phyloP scores from a whole-genome alignment of 2,329 filamentous ascomycete species.

The Alternaria incomplexa region DNA sequence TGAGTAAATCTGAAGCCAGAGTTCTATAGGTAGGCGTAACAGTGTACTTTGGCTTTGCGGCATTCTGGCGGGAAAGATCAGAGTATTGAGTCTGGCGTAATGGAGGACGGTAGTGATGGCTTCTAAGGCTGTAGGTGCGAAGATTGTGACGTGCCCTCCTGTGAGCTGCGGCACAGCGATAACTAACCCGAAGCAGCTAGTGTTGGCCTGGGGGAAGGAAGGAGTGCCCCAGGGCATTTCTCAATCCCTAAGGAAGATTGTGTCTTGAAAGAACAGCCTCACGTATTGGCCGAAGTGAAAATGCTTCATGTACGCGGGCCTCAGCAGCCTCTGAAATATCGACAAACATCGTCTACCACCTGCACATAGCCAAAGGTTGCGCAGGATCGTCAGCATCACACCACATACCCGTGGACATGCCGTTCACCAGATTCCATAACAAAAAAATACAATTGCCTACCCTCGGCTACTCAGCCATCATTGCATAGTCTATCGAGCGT shows the following conservation, averaged over 20 bases:
- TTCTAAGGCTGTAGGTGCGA: no score
- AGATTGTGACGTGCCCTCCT: no score
- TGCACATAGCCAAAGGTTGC: neutral
- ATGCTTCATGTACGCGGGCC: neutral
- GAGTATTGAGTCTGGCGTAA: no score
- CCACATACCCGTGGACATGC: neutral
- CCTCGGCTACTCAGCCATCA: slow-evolving; percentile 1
- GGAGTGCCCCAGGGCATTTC: neutral
- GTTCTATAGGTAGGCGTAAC: neutral
- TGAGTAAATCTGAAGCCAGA: neutral
- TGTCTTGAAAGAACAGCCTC: neutral
- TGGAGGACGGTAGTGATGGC: no score
- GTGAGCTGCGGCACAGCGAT: neutral
- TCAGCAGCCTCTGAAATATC: rapidly evolving
- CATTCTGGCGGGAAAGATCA: neutral
- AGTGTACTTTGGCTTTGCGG: neutral
- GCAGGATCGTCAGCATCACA: neutral
- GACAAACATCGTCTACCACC: neutral
- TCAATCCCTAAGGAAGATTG: no score
- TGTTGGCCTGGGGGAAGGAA: neutral
- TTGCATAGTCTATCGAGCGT: slow-evolving; percentile 12
- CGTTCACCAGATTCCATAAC: neutral
- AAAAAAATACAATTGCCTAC: slow-evolving; percentile 10
- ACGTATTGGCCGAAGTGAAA: neutral
- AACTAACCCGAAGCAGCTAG: neutral